phyloP scores from a whole-genome alignment of 345 rosid species.

The Clarkia xantiana region DNA sequence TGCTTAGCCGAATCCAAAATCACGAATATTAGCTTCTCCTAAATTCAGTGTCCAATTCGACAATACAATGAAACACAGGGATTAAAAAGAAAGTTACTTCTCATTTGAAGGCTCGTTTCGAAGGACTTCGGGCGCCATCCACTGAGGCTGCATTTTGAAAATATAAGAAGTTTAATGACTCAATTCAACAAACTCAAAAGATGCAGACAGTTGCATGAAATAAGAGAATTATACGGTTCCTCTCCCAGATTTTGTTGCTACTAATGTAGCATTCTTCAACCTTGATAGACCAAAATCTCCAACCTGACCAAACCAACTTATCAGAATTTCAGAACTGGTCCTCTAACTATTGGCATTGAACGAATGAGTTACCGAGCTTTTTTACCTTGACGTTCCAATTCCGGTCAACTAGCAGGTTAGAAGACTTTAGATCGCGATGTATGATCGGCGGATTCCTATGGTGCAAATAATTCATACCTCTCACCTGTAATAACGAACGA shows the following conservation, averaged over 20 bases:
- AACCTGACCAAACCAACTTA: constrained; percentile 28
- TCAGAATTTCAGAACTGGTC: not conserved
- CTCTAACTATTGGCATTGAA: too few relatives aligned
- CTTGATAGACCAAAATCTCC: constrained; percentile 88
- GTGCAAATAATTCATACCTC: constrained; percentile 92
- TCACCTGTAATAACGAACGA: constrained; percentile 38
- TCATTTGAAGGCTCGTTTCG: constrained; percentile 82
- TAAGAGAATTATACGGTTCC: constrained; percentile 52
- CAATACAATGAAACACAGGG: too few relatives aligned
- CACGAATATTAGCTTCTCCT: too few relatives aligned
- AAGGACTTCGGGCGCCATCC: constrained; percentile 98
- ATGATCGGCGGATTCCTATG: constrained; percentile 77
- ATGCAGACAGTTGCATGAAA: not conserved
- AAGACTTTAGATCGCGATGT: constrained; percentile 81
- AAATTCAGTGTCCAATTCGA: too few relatives aligned
- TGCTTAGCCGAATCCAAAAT: constrained; percentile 9
- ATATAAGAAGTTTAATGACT: not conserved
- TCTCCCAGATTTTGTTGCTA: constrained; percentile 62
- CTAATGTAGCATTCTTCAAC: constrained; percentile 67
- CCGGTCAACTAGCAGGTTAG: constrained; percentile 76
- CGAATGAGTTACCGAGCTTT: too few relatives aligned
- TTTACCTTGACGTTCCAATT: constrained; percentile 92
- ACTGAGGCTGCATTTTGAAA: constrained; percentile 54
- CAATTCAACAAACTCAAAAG: not conserved
- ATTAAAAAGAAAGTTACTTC: constrained; percentile 25